Evolutionary conservation across 2,329 filamentous ascomycete genomes (phyloP), one percentile per base, ranked within the genome.

Genomic region (Neocatenulostroma microsporum): DNA sequence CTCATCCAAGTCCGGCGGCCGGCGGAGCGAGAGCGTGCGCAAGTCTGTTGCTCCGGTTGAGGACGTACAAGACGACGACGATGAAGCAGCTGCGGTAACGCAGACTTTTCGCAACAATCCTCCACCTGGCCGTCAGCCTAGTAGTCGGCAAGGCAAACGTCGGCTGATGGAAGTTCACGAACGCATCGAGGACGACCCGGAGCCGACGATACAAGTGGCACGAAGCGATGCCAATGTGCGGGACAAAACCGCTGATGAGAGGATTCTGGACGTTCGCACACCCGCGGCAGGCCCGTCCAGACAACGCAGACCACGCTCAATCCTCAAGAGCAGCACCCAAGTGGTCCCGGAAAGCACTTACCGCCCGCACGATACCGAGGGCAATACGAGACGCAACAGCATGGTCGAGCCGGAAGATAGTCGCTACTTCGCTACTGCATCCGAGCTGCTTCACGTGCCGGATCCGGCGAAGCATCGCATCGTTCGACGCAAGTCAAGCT

Each of bases 361-460:
- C 9, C 15, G 35, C 25, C 39, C 42, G 3, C 43, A 47, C 27
- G 36, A 45, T 15, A 55, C 53, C 4, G 43, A 40, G 6, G 41
- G 44, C 13, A 56, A 56, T 36, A 55, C 51, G 3, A 43, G 50
- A 15, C 47, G 51, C 18, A 56, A 57, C 39, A 54, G 50, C 40
- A 39, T 20, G 10, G 27, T 40, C 21, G 21, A 37, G 1, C 35
- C 41, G 10, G 45, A 47, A n/a, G 41, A 46, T 8, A 47, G 49
- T 17, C 33, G 43, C 28, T 54, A 56, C 42, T 56, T 55, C 44
- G 29, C 37, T 14, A 30, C 33, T 9, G 51, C 50, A 6, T 18
- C 41, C 8, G 17, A 44, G 8, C 30, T 35, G 30, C 44, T 52
- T 18, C 34, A 37, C 14, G 29, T 20, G 4, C 29, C 34, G 12